phyloP scores from a whole-genome alignment of 2,329 filamentous ascomycete species.

The Colletotrichum higginsianum region DNA sequence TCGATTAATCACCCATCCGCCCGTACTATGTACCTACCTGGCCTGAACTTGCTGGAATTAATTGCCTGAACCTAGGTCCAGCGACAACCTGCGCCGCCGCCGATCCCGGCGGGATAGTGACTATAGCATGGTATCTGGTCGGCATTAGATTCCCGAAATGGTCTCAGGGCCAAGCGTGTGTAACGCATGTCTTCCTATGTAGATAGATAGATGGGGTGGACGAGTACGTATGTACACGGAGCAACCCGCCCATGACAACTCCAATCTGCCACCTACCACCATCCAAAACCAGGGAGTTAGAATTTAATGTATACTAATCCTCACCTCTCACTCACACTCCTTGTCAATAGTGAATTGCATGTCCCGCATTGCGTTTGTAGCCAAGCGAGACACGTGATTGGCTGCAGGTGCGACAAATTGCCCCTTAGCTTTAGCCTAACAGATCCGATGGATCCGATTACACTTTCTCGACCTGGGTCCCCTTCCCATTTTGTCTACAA shows the following conservation, averaged over 20 bases:
- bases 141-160: neutral
- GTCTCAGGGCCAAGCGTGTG: neutral
- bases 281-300: too few species aligned
- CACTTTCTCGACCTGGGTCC: neutral
- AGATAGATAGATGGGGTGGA: neutral
- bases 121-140: too few species aligned
- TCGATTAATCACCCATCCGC: too few species aligned
- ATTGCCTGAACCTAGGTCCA: neutral
- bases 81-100: neutral
- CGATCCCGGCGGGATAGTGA: too few species aligned
- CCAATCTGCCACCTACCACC: too few species aligned
- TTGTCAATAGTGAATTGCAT: neutral
- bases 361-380: neutral
- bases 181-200: neutral
- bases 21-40: neutral
- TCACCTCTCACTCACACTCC: too few species aligned
- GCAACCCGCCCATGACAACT: neutral
- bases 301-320: too few species aligned
- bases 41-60: neutral
- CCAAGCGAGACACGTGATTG: conserved; percentile 26
- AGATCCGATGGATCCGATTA: conserved; percentile 26
- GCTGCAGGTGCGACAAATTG: conserved; percentile 18
- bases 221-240: neutral
- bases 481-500: neutral
- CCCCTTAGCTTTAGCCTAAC: conserved; percentile 21